Evolutionary conservation across 495 filamentous ascomycete species (phyloP).

Genomic region (Bathelium albidoporum): DNA sequence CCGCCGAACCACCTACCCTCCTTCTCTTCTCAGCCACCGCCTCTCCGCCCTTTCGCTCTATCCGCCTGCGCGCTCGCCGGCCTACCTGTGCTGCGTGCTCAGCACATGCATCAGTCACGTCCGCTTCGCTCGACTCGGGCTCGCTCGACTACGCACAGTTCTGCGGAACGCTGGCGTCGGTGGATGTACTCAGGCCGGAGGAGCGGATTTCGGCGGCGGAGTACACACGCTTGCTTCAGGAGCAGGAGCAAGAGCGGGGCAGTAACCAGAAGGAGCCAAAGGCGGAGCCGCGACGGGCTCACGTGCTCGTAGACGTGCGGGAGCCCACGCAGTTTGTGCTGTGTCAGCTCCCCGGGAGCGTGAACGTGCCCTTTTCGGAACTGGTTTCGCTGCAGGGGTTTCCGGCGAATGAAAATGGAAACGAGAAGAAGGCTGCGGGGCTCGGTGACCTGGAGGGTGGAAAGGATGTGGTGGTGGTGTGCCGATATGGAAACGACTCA

Average conservation of each 20-base stretch:
- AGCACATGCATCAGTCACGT: conserved; percentile 46
- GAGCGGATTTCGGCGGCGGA: conserved; percentile 53
- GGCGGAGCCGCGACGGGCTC: conserved; percentile 19
- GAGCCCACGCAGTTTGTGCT: conserved; percentile 80
- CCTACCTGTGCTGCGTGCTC: conserved; percentile 68
- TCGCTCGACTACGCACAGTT: conserved; percentile 69
- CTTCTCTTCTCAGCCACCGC: conserved; percentile 66
- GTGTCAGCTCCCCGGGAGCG: conserved; percentile 56
- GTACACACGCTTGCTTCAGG: conserved; percentile 23
- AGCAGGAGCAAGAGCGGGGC: conserved; percentile 13
- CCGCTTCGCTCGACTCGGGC: conserved; percentile 50
- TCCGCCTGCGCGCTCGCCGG: conserved; percentile 58
- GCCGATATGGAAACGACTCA: conserved; percentile 80
- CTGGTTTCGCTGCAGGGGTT: conserved; percentile 22
- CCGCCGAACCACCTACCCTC: conserved; percentile 29
- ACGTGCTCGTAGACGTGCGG: conserved; percentile 67
- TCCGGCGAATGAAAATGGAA: conserved; percentile 12
- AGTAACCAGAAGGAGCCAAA: conserved; percentile 19
- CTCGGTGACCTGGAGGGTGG: conserved; percentile 14
- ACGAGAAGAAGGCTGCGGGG: conserved; percentile 11
- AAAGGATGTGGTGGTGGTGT: conserved; percentile 62
- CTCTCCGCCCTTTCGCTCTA: conserved; percentile 57
- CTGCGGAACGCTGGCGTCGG: conserved; percentile 49
- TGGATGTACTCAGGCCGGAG: conserved; percentile 43
- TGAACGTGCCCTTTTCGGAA: conserved; percentile 66